Conservation (phyloP, 805 yeast genomes). For the Metschnikowia reukaufii region DNA sequence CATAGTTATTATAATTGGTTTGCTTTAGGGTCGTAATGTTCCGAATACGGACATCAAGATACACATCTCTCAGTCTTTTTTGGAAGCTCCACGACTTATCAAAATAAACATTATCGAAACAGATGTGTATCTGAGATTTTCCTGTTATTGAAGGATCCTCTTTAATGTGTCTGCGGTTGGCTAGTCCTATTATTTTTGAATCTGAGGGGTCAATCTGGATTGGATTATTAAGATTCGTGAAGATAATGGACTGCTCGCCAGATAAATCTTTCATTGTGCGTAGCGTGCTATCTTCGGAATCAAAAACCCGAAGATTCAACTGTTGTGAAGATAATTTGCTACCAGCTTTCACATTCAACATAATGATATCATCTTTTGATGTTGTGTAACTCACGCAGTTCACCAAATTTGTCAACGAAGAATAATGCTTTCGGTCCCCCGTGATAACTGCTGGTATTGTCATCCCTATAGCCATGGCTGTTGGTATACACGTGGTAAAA, state of each 20-base stretch:
- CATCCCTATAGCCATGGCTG: constrained; percentile 31
- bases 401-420: constrained; percentile 30
- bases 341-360: constrained; percentile 34
- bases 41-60: constrained; percentile 35
- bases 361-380: constrained; percentile 36
- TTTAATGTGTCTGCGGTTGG: constrained; percentile 13
- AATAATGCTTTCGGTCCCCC: constrained; percentile 30
- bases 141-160: constrained; percentile 23
- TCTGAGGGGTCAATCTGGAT: constrained; percentile 17
- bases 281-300: constrained; percentile 35
- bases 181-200: constrained; percentile 7
- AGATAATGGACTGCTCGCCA: constrained; percentile 33
- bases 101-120: constrained; percentile 43
- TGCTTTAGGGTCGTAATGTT: constrained; percentile 33
- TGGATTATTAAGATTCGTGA: constrained; percentile 38
- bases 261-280: constrained; percentile 32
- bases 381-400: constrained; percentile 41
- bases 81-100: constrained; percentile 45
- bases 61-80: constrained; percentile 33
- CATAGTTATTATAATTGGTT: constrained; percentile 37
- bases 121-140: constrained; percentile 34
- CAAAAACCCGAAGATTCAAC: constrained; percentile 38
- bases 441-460: constrained; percentile 33
- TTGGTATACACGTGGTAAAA: not conserved
- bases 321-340: constrained; percentile 32